Evolutionary conservation across 2,329 filamentous ascomycete species (phyloP), one percentile per base, ranked within the genome.

Genomic region (Eutypella sp.): DNA sequence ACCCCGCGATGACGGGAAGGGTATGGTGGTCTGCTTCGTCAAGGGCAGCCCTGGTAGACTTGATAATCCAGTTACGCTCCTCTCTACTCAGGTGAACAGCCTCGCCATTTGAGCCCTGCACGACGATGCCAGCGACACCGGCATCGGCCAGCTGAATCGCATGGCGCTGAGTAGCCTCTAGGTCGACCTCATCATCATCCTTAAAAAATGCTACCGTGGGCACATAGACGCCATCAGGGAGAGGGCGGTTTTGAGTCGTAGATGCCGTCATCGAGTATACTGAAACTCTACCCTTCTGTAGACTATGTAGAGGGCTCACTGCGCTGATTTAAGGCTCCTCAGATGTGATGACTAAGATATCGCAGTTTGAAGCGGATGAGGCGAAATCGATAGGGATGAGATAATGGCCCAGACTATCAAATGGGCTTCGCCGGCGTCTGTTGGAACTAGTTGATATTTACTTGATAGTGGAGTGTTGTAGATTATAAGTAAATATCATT

Each of bases 101-200:
- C 67, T 89, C 85, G 57, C 84, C 85, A 59, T 88, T 89, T 56
- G 81, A 85, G 33, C 84, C 84, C 62, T 87, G 84, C 3, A 80
- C 81, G 18, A 86, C 79, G 42, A 89, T 70, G 37, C 84, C 84
- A 16, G 82, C 74, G 36, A 88, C 74, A 29, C 83, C 84, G 19
- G 81, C 75, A 46, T 76, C 65, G 39, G 79, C 81, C 3, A 88
- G 75, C 42, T 80, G 76, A 19, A 78, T 68, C 23, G 80, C 80
- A 48, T 77, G 74, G 19, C 67, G 67, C 42, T 68, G 65, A 23
- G 74, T 76, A 4, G 75, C 71, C 18, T 68, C 64, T n/a, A 76
- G 46, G 54, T 84, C 79, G 41, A 82, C 63, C 4, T 75, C 72
- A 58, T 82, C 79, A 29, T 73, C 69, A 1, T 68, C 57, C 20